Evolutionary conservation across 257 asterid species (phyloP).

Genomic region (Haberlea rhodopensis): DNA sequence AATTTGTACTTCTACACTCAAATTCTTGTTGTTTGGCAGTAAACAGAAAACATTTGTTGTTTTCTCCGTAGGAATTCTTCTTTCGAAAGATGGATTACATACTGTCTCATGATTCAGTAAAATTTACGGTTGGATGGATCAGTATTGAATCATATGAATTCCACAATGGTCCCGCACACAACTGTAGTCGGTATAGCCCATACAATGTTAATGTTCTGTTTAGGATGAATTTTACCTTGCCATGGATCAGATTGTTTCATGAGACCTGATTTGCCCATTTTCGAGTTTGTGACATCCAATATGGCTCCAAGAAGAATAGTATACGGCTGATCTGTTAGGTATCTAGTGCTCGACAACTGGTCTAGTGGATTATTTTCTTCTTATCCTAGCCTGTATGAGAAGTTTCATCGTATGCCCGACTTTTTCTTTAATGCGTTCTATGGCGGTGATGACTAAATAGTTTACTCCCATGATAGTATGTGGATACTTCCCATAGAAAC

Average conservation of each 20-base stretch:
- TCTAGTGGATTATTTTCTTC: neutral
- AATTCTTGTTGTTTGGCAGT: neutral
- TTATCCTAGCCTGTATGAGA: neutral
- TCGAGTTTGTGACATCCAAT: constrained; percentile 9
- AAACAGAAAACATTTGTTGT: neutral
- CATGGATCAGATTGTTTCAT: neutral
- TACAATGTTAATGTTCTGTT: neutral
- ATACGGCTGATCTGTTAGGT: constrained; percentile 11
- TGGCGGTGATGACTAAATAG: neutral
- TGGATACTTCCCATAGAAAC: neutral
- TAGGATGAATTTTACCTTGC: neutral
- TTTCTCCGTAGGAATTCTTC: neutral
- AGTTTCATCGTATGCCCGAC: neutral
- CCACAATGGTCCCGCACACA: no score
- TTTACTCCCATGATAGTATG: neutral
- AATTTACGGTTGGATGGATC: no score
- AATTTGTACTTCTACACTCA: neutral
- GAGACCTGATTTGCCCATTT: neutral
- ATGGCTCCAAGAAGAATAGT: constrained; percentile 12
- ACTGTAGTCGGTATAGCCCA: neutral
- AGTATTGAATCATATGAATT: no score
- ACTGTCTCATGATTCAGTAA: no score
- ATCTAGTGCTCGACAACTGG: neutral
- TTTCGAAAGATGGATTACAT: neutral
- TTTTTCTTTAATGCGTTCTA: no score